These are phyloP conservation scores for Entomortierella beljakovae DNA, from an alignment of 192 early-diverging fungal species.

Conservation along the genomic window DNA sequence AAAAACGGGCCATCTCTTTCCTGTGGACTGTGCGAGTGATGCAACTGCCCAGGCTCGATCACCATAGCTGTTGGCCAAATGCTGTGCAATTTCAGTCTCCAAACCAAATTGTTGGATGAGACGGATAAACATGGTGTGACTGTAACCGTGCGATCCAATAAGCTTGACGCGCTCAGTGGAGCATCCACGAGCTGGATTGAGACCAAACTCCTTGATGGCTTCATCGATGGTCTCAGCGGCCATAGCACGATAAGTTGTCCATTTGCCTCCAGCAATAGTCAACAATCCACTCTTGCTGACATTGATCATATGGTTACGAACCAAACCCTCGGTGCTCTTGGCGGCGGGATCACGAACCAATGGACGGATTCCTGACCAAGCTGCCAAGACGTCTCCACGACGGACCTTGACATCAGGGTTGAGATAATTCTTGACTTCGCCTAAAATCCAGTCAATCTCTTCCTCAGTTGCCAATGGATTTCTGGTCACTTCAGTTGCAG, in stretches of 20 bases:
- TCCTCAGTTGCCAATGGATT: constrained; percentile 92
- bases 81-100: constrained; percentile 91
- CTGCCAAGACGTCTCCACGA: constrained; percentile 94
- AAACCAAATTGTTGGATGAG: constrained; percentile 96
- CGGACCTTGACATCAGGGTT: constrained; percentile 95
- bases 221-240: constrained; percentile 93
- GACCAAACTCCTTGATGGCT: constrained; percentile 80
- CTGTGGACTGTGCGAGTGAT: constrained; percentile 78
- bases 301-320: constrained; percentile 98
- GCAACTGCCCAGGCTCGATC: constrained; percentile 96
- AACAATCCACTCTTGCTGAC: constrained; percentile 82
- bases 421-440: constrained; percentile 92
- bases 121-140: constrained; percentile 94
- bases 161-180: constrained; percentile 80
- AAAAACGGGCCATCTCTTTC: constrained; percentile 82
- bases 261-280: constrained; percentile 98
- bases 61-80: constrained; percentile 92
- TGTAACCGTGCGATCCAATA: constrained; percentile 90
- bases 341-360: constrained; percentile 95
- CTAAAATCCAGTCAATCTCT: constrained; percentile 96
- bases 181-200: constrained; percentile 77
- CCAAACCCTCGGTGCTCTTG: constrained; percentile 91
- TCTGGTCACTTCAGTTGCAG: constrained; percentile 84
- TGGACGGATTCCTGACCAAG: constrained; percentile 98
- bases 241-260: constrained; percentile 99